Conservation (phyloP, 2,329 filamentous ascomycete genomes). For the Mollisia scopiformis region DNA sequence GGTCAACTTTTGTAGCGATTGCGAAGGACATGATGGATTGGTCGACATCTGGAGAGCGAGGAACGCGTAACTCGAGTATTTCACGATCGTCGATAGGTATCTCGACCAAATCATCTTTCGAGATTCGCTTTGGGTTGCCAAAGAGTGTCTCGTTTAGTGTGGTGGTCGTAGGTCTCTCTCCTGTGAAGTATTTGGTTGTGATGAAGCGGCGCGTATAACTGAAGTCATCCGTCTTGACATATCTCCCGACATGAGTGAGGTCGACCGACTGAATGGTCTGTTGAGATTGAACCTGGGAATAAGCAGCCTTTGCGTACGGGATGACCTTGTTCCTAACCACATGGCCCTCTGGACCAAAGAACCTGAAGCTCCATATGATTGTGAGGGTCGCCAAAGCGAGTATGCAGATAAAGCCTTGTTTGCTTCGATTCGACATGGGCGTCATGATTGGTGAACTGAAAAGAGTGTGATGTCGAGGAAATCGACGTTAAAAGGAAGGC, state of each 20-base stretch:
- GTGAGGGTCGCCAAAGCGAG: not conserved
- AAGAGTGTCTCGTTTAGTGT: slow-evolving; percentile 20
- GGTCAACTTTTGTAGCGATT: slow-evolving; percentile 25
- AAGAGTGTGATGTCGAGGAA: not conserved
- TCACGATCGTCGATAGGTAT: slow-evolving; percentile 5
- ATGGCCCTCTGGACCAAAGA: not conserved
- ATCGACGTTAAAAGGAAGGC: not conserved
- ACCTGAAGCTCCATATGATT: not conserved
- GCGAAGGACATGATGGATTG: slow-evolving; percentile 30
- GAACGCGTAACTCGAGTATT: slow-evolving; percentile 22
- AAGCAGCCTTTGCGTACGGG: not conserved
- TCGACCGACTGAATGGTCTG: slow-evolving; percentile 5
- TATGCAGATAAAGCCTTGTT: not conserved
- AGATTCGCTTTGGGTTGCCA: slow-evolving; percentile 6
- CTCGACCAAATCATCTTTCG: no score
- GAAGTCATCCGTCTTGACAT: slow-evolving; percentile 19
- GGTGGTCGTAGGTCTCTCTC: slow-evolving; percentile 20
- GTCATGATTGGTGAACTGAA: not conserved
- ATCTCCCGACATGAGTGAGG: slow-evolving; percentile 19
- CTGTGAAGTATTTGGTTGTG: slow-evolving; percentile 9
- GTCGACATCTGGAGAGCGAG: slow-evolving; percentile 20
- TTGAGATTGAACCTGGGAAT: not conserved
- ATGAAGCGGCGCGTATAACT: slow-evolving; percentile 24
- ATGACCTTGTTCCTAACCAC: not conserved
- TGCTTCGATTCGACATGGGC: not conserved